These are phyloP conservation scores for Gryganskiella cystojenkinii DNA, from an alignment of 192 early-diverging fungal genomes.

Conservation along the genomic window DNA sequence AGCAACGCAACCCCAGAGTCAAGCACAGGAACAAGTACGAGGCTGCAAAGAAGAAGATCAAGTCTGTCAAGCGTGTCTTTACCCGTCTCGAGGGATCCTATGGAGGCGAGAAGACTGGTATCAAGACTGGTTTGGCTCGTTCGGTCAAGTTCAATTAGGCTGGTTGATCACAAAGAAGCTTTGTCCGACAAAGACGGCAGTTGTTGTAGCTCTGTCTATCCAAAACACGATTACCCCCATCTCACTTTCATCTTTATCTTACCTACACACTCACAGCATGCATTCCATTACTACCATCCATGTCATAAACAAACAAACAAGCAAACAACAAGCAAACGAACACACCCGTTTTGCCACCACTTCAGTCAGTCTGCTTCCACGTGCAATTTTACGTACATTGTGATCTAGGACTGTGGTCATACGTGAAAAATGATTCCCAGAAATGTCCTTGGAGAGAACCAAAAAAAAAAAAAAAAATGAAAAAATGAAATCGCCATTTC, in stretches of 20 bases:
- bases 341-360: too few species aligned
- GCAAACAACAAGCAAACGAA: too few species aligned
- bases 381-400: too few species aligned
- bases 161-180: background rate
- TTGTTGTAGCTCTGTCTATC: background rate
- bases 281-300: too few species aligned
- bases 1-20: slow-evolving; percentile 94
- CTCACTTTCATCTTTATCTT: too few species aligned
- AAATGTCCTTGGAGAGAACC: background rate
- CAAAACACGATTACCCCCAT: background rate
- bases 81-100: slow-evolving; percentile 80
- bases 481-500: background rate
- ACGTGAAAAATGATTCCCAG: background rate
- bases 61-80: slow-evolving; percentile 77
- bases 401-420: too few species aligned
- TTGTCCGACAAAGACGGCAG: background rate
- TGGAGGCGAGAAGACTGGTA: slow-evolving; percentile 94
- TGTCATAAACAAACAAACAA: too few species aligned
- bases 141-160: slow-evolving; percentile 75
- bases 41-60: slow-evolving; percentile 90
- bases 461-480: background rate
- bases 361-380: too few species aligned
- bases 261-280: too few species aligned
- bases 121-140: slow-evolving; percentile 86
- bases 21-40: slow-evolving; percentile 92